Percentiles rank a stretch among this genome's conserved stretches.
phyloP scores from a whole-genome alignment of 805 yeast species.

The Candida taoyuanica region DNA sequence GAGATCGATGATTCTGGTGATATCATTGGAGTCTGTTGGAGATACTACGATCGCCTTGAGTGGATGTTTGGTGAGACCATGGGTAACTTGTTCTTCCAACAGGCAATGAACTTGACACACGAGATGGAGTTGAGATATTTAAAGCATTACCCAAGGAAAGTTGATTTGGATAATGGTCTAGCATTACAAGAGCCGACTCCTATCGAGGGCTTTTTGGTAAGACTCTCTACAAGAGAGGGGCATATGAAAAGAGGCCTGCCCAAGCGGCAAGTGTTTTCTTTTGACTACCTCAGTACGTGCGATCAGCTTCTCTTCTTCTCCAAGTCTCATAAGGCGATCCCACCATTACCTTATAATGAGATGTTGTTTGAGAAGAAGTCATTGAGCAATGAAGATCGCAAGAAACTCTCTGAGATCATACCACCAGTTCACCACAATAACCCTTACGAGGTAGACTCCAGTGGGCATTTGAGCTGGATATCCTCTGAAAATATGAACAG shows the following conservation, averaged over 20 bases:
- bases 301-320: slow-evolving; percentile 59
- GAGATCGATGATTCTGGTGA: slow-evolving; percentile 26
- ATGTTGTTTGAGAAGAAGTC: slow-evolving; percentile 21
- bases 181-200: slow-evolving; percentile 57
- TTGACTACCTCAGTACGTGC: slow-evolving; percentile 60
- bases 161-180: slow-evolving; percentile 20
- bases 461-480: slow-evolving; percentile 62
- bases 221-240: slow-evolving; percentile 50
- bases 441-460: slow-evolving; percentile 48
- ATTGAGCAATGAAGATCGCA: slow-evolving; percentile 26
- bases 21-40: slow-evolving; percentile 53
- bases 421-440: slow-evolving; percentile 42
- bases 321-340: slow-evolving; percentile 50
- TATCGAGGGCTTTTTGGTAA: slow-evolving; percentile 74
- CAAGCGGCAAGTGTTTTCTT: slow-evolving; percentile 42
- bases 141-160: slow-evolving; percentile 34
- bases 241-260: slow-evolving; percentile 28
- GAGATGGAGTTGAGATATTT: slow-evolving; percentile 58
- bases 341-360: slow-evolving; percentile 46
- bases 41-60: slow-evolving; percentile 70
- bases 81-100: slow-evolving; percentile 37
- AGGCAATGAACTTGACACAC: slow-evolving; percentile 42
- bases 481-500: slow-evolving; percentile 27
- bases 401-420: slow-evolving; percentile 20
- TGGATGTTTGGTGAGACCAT: slow-evolving; percentile 51